A percentile compares a stretch with the other conserved stretches of the same genome.
phyloP scores from a whole-genome alignment of 1,284 basidiomycete species.

The Rhodotorula mucilaginosa region DNA sequence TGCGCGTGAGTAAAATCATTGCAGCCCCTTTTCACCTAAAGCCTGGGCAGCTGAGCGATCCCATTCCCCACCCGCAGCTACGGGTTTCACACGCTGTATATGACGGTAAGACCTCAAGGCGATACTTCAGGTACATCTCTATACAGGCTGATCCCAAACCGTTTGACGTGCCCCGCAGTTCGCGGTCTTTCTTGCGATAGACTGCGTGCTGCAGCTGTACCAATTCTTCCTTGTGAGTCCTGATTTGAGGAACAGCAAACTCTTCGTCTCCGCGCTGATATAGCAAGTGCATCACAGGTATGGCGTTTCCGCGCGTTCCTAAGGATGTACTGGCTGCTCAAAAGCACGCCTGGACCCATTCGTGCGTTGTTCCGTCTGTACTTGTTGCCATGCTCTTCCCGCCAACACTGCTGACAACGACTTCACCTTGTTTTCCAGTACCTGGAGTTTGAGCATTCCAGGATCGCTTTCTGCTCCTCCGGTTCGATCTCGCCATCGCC shows the following conservation, averaged over 20 bases:
- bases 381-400: too few species aligned
- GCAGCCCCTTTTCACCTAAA: too few species aligned
- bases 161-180: constrained; percentile 1
- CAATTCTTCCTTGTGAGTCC: constrained; percentile 12
- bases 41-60: too few species aligned
- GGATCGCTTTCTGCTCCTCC: too few species aligned
- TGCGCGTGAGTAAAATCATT: neutral
- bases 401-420: too few species aligned
- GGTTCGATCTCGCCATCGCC: too few species aligned
- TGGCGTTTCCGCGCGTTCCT: constrained; percentile 32
- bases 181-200: constrained; percentile 23
- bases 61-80: neutral
- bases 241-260: too few species aligned
- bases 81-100: constrained; percentile 29
- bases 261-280: too few species aligned
- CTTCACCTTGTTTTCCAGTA: too few species aligned
- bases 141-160: neutral
- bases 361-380: too few species aligned
- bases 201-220: constrained; percentile 24
- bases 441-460: too few species aligned
- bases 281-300: neutral
- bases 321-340: constrained; percentile 16
- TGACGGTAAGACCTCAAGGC: constrained; percentile 8
- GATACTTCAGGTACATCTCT: neutral
- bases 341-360: neutral